Evolutionary conservation across 164 flowering plant genomes (phyloP), one percentile per base, ranked within the genome.

Genomic region (Vitis labrusca): DNA sequence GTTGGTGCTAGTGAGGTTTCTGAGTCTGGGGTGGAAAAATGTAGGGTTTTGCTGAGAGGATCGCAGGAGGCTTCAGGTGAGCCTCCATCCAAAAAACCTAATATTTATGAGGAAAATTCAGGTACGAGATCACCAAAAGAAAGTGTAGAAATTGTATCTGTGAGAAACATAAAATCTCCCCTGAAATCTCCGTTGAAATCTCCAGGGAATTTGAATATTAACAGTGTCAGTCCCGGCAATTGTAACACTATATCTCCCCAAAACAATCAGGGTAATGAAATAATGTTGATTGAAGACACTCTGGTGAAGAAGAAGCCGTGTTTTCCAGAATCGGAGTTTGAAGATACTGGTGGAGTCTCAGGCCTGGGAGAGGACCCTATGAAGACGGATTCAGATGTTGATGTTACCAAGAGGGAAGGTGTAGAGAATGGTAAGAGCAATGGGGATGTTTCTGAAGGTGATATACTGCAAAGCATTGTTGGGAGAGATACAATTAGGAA

Each of bases 21-120:
- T 27, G 23, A 50, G 29, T 57, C 23, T 23, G 69, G 44, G 11
- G 30, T 17, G 55, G 11, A 23, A 15, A 50, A 50, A 54, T 0
- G 7, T 67, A 50, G 30, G 56, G 50, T 13, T 70, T 63, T 29
- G 65, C 29, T 16, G 44, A 54, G 68, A 27, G 60, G 51, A 51
- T 48, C 37, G 30, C 53, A 16, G 27, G 65, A 68, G 11, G 30
- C 54, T 67, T 48, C 44, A 56, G 65, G 19, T 8, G 55, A 53
- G 27, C 15, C 15, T 19, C 50, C 73, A 8, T 13, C 49, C 0
- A 59, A 74, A 47, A 52, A 15, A 14, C 23, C 16, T 54, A 59
- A 30, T 32, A 32, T 16, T 54, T 57, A 9, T 8, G 64, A 61
- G 63, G 29, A 65, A n/a, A 66, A 69, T 27, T 68, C 29, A 29